phyloP scores from a whole-genome alignment of 495 filamentous ascomycete genomes.

The Penicillium bovifimosum region DNA sequence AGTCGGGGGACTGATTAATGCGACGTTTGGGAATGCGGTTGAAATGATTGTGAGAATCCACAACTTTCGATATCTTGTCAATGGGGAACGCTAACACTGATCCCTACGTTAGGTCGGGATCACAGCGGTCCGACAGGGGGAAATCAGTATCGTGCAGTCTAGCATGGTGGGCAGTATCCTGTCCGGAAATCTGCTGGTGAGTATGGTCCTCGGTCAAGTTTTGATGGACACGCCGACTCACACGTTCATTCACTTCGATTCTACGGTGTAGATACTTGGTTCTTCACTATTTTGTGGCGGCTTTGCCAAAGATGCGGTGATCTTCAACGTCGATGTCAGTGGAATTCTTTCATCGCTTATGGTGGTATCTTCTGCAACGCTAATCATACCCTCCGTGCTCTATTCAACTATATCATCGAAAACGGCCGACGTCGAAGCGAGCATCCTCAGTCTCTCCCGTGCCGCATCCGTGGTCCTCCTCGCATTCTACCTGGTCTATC shows the following conservation, averaged over 20 bases:
- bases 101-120: constrained; percentile 16
- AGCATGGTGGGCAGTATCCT: constrained; percentile 27
- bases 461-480: constrained; percentile 48
- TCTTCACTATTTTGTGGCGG: constrained; percentile 19
- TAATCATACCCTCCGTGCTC: constrained; percentile 25
- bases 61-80: not conserved
- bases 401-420: constrained; percentile 18
- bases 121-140: constrained; percentile 18
- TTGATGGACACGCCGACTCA: not conserved
- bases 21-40: constrained; percentile 26
- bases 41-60: constrained; percentile 22
- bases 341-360: constrained; percentile 24
- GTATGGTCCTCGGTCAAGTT: not conserved
- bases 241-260: too few relatives aligned
- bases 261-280: constrained; percentile 16
- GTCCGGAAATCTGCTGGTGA: constrained; percentile 24
- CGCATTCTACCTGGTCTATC: constrained; percentile 63
- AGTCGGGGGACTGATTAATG: constrained; percentile 24
- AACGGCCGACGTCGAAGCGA: constrained; percentile 36
- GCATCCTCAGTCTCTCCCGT: constrained; percentile 34
- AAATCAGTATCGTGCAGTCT: constrained; percentile 24
- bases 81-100: not conserved
- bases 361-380: constrained; percentile 17
- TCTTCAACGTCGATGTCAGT: constrained; percentile 18
- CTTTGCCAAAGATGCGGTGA: constrained; percentile 13